Evolutionary conservation across 768 basidiomycete species (phyloP), one percentile per base, ranked within the genome.

Genomic region (Collybia mongolica): DNA sequence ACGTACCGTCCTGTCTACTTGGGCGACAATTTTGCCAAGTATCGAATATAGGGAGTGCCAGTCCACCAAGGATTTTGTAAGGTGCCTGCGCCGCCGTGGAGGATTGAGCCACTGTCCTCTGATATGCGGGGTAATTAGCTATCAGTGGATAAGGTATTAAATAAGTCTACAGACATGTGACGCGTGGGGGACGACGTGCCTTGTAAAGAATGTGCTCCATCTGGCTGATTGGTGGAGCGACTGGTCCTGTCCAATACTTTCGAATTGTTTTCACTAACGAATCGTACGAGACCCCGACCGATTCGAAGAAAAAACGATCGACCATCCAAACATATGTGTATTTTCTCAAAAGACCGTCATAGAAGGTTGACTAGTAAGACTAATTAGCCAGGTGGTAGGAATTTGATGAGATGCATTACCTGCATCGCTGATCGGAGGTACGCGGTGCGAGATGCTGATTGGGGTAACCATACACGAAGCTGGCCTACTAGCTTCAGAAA

Each of bases 21-120:
- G 54, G 4, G 58, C 55, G n/a, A 57, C 57, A 28, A 76, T 65
- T 12, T 68, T 66, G 8, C 60, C 41, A 11, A 81, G 62, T 0
- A 68, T 54, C 43, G 84, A 80, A 54, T 86, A 86, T 2, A 87
- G 57, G 9, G 68, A 57, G 49, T 90, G 88, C 86, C 88, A 87
- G 28, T 84, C 80, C 2, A 82, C 56, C 28, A 87, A 61, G 0
- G 79, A 73, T 54, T 85, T 86, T 70, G 83, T 76, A 23, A 88
- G 73, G 58, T 79, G 74, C 42, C 90, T 72, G 38, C 89, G 74
- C 45, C 83, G 75, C 40, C 90, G 74, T 1, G 86, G 73, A 6
- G 83, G 84, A 57, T 90, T 92, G 45, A 71, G 75, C 81, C 86
- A 91, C 35, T 76, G 70, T 0, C 80, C 81, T 61, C 77, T 77